Base-by-base conservation (phyloP, 306 rosid genomes). In the Fagus crenata region DNA sequence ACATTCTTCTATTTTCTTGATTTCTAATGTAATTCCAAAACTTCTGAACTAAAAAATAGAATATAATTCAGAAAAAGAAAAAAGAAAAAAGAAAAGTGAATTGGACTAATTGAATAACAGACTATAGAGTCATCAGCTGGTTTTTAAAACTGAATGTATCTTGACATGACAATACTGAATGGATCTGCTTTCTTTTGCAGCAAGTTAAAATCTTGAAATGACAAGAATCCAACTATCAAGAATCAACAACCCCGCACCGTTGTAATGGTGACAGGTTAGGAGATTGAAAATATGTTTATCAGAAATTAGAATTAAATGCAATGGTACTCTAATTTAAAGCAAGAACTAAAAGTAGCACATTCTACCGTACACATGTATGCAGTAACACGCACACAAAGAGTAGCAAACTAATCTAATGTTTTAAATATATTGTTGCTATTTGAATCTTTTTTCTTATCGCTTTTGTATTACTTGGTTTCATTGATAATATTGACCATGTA, bases 191-290 rank as follows among this genome's bases (percentile, higher is more conserved):
- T 22, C 9, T 4, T 56, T 56, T 18, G 8, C 14, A 56, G 63
- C 63, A 56, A 22, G 49, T 7, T 1, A 22, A 56, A 56, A 56
- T n/a, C 31, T 56, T 56, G 36, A 56, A 4, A 22, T 56, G 63
- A 56, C 7, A 56, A 22, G 63, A 7, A 56, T 56, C 31, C 12
- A 43, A 43, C 12, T 43, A 43, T 43, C 13, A 7, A 22, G 32
- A 56, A 55, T 18, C 3, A 6, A n/a, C 61, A 55, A 3, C 11
- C 63, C 35, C 9, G 1, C 35, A n/a, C 6, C 2, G 33, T 18
- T 56, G 8, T 56, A 56, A 56, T 5, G 63, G 63, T n/a, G 63
- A 56, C 63, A 56, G 49, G 63, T 56, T 56, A 56, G 63, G 28
- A 22, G 12, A 43, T 22, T 51, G 55, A 13, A 51, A 51, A 0